Percentiles rank a stretch among this genome's conserved stretches.
Conservation (phyloP, 495 filamentous ascomycete species). For the Chaetomium tenue region DNA sequence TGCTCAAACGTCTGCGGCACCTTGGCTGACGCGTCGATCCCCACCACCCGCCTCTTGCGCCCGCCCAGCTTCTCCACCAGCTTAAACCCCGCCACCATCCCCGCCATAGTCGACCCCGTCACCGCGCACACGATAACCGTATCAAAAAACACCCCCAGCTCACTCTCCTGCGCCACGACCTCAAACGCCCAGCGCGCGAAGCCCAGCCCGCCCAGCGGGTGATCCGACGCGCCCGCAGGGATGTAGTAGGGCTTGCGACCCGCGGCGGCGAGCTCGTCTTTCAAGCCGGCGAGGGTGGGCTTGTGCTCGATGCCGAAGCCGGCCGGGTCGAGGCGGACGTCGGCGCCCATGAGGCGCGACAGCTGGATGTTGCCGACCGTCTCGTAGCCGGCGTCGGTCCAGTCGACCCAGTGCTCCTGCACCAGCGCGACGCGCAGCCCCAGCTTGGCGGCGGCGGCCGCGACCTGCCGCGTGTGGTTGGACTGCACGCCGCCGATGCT, state of each 20-base stretch:
- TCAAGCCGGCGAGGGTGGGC: constrained; percentile 46
- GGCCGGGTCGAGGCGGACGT: constrained; percentile 51
- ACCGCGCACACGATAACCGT: constrained; percentile 62
- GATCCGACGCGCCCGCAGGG: constrained; percentile 62
- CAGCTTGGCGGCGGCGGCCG: constrained; percentile 53
- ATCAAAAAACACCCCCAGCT: constrained; percentile 58
- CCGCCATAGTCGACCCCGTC: constrained; percentile 61
- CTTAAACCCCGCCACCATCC: constrained; percentile 65
- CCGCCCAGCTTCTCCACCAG: constrained; percentile 45
- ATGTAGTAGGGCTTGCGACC: constrained; percentile 63
- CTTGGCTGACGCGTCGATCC: constrained; percentile 63
- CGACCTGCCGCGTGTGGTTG: constrained; percentile 64
- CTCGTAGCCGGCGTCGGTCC: constrained; percentile 51
- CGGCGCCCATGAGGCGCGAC: constrained; percentile 59
- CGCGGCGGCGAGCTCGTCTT: constrained; percentile 42
- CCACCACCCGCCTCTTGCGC: constrained; percentile 51
- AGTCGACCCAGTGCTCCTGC: constrained; percentile 65
- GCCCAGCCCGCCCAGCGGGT: constrained; percentile 63
- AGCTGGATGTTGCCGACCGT: constrained; percentile 63
- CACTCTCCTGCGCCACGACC: constrained; percentile 56
- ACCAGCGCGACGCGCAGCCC: constrained; percentile 56
- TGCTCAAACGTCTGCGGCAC: constrained; percentile 54
- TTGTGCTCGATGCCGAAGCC: constrained; percentile 62
- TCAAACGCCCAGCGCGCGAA: constrained; percentile 66
- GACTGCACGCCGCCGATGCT: constrained; percentile 64